Base-by-base conservation (phyloP, 306 rosid species). In the Phaseolus lunatus region DNA sequence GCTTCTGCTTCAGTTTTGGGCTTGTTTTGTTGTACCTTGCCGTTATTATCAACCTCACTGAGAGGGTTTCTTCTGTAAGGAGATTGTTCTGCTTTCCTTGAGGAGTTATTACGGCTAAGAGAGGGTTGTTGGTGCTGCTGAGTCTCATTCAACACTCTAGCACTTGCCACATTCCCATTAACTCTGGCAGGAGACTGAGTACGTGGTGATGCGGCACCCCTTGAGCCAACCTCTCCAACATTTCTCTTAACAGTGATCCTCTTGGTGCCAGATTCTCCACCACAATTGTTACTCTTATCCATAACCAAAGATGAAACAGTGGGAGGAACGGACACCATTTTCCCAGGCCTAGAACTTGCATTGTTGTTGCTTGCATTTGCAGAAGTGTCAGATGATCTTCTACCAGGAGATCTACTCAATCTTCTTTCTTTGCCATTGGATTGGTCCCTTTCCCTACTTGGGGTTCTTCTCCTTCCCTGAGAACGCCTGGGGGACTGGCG, bases 261-360 rank as follows among this genome's bases (percentile, higher is more conserved):
- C 88, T 92, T 95, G 45, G 86, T 66, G 1, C 81, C 73, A 63
- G 88, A 59, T 63, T 85, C 95, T 3, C 84, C 89, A 52, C 77
- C 84, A 59, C 81, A 87, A 68, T 82, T 92, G 86, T 86, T 94
- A 79, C 89, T 90, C 88, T 89, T 91, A 79, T 94, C 98, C 97
- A 86, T 85, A 68, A 75, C 94, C 81, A 87, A 15, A 16, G 94
- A 92, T 82, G 93, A 62, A 72, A 94, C 91, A 26, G 97, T 87
- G 1, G 99, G 88, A 8, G 99, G 99, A n/a, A 92, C 98, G 6
- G 99, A 89, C 49, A 96, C 97, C 99, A 96, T 79, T 86, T 96
- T 96, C 4, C 91, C 96, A 0, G 97, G 97, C 80, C 87, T 89
- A 62, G 79, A 56, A 73, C 49, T 73, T 8, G 78, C 14, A 22